These are phyloP conservation scores for Fusarium nanum DNA, from an alignment of 2,329 filamentous ascomycete species.

Conservation along the genomic window DNA sequence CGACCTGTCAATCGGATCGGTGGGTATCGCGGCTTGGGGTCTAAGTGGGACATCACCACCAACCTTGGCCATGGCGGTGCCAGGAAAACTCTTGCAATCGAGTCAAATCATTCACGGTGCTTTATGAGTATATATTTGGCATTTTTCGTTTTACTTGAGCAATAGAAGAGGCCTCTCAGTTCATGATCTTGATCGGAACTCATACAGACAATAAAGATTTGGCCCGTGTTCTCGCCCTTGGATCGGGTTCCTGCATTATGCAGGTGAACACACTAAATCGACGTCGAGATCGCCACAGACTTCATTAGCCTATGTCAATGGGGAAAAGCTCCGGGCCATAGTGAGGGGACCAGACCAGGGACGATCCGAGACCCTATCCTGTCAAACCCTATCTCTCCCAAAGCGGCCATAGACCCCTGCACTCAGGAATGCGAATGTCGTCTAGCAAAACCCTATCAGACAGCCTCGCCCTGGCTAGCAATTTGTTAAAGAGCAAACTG, in stretches of 20 bases:
- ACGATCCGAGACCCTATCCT: slow-evolving; percentile 5
- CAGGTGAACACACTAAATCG: neutral
- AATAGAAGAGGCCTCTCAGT: neutral
- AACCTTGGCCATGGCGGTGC: neutral
- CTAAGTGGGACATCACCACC: neutral
- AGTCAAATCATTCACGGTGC: too few species aligned
- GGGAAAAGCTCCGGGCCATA: neutral
- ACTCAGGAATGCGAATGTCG: slow-evolving; percentile 19
- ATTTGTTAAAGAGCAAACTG: neutral
- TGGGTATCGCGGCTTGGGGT: neutral
- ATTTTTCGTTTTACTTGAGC: neutral
- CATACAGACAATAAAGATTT: neutral
- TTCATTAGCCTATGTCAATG: neutral
- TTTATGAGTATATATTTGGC: too few species aligned
- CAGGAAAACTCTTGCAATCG: neutral
- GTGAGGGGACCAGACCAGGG: neutral
- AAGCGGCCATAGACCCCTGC: slow-evolving; percentile 1
- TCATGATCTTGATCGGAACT: too few species aligned
- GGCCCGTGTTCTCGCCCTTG: neutral
- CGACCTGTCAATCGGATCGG: neutral
- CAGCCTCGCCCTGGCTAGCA: slow-evolving; percentile 4
- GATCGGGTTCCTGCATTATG: slow-evolving; percentile 26
- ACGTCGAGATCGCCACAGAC: neutral
- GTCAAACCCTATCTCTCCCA: slow-evolving; percentile 16
- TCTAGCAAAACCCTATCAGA: slow-evolving; percentile 14